Evolutionary conservation across 73 alveolate species (phyloP), one percentile per base, ranked within the genome.

Genomic region (Paramecium primaurelia): DNA sequence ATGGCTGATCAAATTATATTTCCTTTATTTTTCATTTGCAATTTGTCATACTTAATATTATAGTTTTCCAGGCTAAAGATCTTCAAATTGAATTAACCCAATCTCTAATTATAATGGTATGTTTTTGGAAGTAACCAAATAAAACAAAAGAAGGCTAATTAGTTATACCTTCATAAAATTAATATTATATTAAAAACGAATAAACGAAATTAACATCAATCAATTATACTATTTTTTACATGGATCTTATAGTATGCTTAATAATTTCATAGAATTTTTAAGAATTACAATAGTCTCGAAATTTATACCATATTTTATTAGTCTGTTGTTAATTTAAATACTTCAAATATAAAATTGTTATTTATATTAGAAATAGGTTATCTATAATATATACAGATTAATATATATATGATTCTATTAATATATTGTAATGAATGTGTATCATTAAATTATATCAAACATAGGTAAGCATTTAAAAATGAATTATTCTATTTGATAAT

Each of bases 1-100:
- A 73, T 34, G 87, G 87, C 59, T 73, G 87, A 73, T 73, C 87
- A 73, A 73, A 73, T 30, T 36, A n/a, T 4, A 73, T 73, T 73
- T 37, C 59, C 87, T 73, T 37, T 37, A 73, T 73, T 64, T 28
- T 64, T 64, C 84, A 73, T 30, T 37, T 37, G 59, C 87, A 32
- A 68, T 37, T 37, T 73, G 59, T 73, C 59, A 37, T 73, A 73
- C 87, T 73, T 73, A 73, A 37, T 12, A 37, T 34, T 37, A 40
- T 73, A 37, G 26, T 73, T 73, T 73, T 37, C 59, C 59, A 37
- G 87, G 30, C 59, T 36, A 25, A 22, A 73, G 68, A 73, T 40
- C 59, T 38, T 73, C 87, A 73, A 73, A 37, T 73, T 22, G 38
- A 16, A 73, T 73, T 37, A 37, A 37, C 59, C 87, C 87, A 30